Conservation (phyloP, 1,284 basidiomycete species). For the Malassezia yamatoensis region DNA sequence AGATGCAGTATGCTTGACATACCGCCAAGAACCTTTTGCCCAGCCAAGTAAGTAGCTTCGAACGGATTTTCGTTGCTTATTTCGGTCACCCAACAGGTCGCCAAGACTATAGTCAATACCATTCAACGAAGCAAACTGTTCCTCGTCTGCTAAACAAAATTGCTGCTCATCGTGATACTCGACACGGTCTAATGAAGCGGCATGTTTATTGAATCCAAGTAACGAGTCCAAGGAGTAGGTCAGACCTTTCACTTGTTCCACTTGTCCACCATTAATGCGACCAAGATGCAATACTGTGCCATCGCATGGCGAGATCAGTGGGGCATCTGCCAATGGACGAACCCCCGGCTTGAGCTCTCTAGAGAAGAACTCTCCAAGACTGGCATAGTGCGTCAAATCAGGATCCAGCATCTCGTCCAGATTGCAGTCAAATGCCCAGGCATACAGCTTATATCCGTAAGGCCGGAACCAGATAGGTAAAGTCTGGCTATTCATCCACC, state of each 20-base stretch:
- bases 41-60: constrained; percentile 20
- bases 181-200: constrained; percentile 26
- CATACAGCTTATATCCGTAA: constrained; percentile 73
- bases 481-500: constrained; percentile 70
- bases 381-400: constrained; percentile 69
- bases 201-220: constrained; percentile 49
- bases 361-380: constrained; percentile 90
- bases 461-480: constrained; percentile 91
- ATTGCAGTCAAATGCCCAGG: constrained; percentile 81
- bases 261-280: constrained; percentile 64
- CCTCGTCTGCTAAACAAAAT: constrained; percentile 59
- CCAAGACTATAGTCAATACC: constrained; percentile 89
- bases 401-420: constrained; percentile 74
- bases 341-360: constrained; percentile 71
- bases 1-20: constrained; percentile 7
- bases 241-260: constrained; percentile 93
- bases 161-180: constrained; percentile 49
- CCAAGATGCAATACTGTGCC: constrained; percentile 88
- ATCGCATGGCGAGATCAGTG: constrained; percentile 85
- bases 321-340: constrained; percentile 66
- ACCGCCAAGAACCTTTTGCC: constrained; percentile 18
- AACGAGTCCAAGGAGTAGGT: constrained; percentile 91
- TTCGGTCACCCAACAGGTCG: constrained; percentile 54
- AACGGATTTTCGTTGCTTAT: constrained; percentile 4
- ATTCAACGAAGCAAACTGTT: constrained; percentile 88